phyloP scores from a whole-genome alignment of 2,329 filamentous ascomycete species.

The Xylariaceae sp. region DNA sequence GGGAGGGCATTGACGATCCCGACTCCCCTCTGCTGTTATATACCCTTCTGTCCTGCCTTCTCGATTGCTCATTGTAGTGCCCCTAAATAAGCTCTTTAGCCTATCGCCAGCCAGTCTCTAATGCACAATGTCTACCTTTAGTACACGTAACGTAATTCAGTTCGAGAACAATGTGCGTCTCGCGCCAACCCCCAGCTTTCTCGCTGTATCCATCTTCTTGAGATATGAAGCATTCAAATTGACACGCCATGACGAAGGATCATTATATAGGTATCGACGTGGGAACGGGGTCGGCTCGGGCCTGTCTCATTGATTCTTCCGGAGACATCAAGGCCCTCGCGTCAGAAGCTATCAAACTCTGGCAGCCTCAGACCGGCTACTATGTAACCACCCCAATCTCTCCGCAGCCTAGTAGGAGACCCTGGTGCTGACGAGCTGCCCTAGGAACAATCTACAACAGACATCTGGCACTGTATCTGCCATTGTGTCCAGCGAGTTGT shows the following conservation, averaged over 20 bases:
- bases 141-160: conserved; percentile 42
- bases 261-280: conserved; percentile 89
- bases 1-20: neutral
- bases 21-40: conserved; percentile 8
- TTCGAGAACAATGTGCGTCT: conserved; percentile 41
- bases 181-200: too few species aligned
- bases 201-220: neutral
- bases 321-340: conserved; percentile 85
- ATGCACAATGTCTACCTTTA: conserved; percentile 29
- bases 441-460: conserved; percentile 93
- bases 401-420: neutral
- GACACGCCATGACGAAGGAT: conserved; percentile 48
- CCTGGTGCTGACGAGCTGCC: neutral
- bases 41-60: neutral
- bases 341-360: conserved; percentile 77
- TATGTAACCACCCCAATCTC: conserved; percentile 60
- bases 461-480: conserved; percentile 97
- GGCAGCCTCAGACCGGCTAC: conserved; percentile 77
- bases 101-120: conserved; percentile 17
- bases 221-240: conserved; percentile 23
- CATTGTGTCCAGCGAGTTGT: conserved; percentile 83
- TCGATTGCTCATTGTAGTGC: too few species aligned
- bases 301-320: conserved; percentile 90
- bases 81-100: neutral
- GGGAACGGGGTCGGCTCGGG: conserved; percentile 91